Evolutionary conservation across 139 green algal species (phyloP), one percentile per base, ranked within the genome.

Genomic region (Chlorella sorokiniana): DNA sequence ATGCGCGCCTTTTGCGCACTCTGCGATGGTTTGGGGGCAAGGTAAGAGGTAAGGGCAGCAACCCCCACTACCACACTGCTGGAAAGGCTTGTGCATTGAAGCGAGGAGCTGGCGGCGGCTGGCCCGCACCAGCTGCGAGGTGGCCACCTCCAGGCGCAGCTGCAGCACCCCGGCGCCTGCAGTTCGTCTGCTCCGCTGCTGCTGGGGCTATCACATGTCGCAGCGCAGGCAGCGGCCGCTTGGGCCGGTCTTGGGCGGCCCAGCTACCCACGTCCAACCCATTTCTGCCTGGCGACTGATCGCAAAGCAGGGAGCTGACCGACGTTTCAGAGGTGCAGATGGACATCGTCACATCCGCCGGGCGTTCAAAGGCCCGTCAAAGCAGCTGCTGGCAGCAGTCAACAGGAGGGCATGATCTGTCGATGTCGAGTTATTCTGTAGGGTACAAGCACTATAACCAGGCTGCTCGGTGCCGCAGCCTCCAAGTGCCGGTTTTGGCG

Each of bases 91-190:
- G 59, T 65, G 25, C 23, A 65, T 41, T 22, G 4, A 44, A 51
- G 33, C 37, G 40, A 33, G 45, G 27, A 42, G 38, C 27, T 20
- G 69, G 41, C 4, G 22, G 22, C 6, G 51, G 20, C n/a, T 7
- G 40, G 45, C 27, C 18, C 76, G 37, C 76, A 82, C 76, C 76
- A 82, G 62, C 44, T 68, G 54, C 6, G 18, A 9, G 7, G 42
- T 63, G 20, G 63, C 76, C 63, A 82, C 63, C 22, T 82, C 31
- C 76, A 82, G 76, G 31, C 63, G 76, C 63, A 82, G 63, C 16
- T 51, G 44, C 42, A 75, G 63, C 42, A 72, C 61, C 8, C 16
- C 33, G 31, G 44, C 38, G 10, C 11, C 40, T 20, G 18, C 64
- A 71, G 64, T 7, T 51, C 23, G 5, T 41, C 59, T 11, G 18